Percentiles rank a stretch among this genome's conserved stretches.
These are phyloP conservation scores for Fusarium sp. DNA, from an alignment of 2,329 filamentous ascomycete species.

Conservation along the genomic window DNA sequence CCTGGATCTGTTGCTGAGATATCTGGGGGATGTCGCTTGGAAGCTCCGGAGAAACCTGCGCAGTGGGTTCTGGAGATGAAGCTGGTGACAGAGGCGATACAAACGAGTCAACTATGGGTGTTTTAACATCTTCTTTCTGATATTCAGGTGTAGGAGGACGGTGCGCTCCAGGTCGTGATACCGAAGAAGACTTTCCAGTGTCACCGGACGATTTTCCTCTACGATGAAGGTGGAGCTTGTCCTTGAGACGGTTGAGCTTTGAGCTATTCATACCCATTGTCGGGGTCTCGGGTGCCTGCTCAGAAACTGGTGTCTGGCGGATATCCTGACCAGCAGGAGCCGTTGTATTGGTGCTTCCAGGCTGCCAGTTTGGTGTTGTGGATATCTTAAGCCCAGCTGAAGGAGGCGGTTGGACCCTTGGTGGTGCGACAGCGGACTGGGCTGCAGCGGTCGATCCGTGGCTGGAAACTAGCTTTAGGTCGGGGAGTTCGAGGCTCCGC, in stretches of 20 bases:
- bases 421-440: slow-evolving; percentile 27
- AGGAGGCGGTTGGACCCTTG: slow-evolving; percentile 36
- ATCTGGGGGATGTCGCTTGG: slow-evolving; percentile 40
- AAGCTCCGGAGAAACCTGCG: slow-evolving; percentile 55
- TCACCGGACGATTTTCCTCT: slow-evolving; percentile 44
- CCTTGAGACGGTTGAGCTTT: slow-evolving; percentile 50
- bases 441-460: slow-evolving; percentile 63
- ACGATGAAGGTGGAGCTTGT: slow-evolving; percentile 48
- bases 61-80: slow-evolving; percentile 57
- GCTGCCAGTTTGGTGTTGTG: slow-evolving; percentile 33
- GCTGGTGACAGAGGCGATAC: slow-evolving; percentile 61
- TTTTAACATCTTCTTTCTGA: slow-evolving; percentile 57
- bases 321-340: slow-evolving; percentile 27
- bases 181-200: slow-evolving; percentile 37
- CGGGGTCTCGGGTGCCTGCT: slow-evolving; percentile 35
- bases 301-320: slow-evolving; percentile 23
- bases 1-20: slow-evolving; percentile 20
- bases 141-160: slow-evolving; percentile 65
- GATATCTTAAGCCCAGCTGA: slow-evolving; percentile 35
- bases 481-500: slow-evolving; percentile 59
- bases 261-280: slow-evolving; percentile 53
- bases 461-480: slow-evolving; percentile 62
- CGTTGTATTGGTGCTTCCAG: slow-evolving; percentile 22
- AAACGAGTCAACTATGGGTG: slow-evolving; percentile 53
- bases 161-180: slow-evolving; percentile 44